phyloP scores from a whole-genome alignment of 805 yeast genomes.

The Suhomyces kilbournensis region DNA sequence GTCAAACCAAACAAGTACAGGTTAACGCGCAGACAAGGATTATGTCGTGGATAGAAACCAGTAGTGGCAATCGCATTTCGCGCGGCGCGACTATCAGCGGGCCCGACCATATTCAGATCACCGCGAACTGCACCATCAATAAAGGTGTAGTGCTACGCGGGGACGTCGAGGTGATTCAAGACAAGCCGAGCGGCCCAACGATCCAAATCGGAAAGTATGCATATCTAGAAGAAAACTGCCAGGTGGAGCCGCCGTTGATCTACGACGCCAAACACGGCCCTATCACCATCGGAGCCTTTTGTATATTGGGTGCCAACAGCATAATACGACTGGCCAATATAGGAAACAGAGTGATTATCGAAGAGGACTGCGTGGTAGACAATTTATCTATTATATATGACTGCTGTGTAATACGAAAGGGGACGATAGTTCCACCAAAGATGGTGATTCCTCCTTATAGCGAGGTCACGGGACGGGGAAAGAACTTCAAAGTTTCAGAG shows the following conservation, averaged over 20 bases:
- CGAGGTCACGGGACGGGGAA: conserved; percentile 43
- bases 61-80: conserved; percentile 50
- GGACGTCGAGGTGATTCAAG: conserved; percentile 19
- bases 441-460: conserved; percentile 53
- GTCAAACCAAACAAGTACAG: too few species aligned
- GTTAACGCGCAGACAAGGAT: too few species aligned
- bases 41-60: conserved; percentile 45
- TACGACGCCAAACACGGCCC: conserved; percentile 18
- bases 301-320: conserved; percentile 37
- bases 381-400: conserved; percentile 45
- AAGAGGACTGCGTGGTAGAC: conserved; percentile 36
- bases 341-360: conserved; percentile 51
- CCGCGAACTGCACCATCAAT: conserved; percentile 46
- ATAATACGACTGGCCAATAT: conserved; percentile 35
- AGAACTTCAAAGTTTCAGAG: conserved; percentile 21
- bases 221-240: conserved; percentile 29
- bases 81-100: conserved; percentile 42
- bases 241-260: conserved; percentile 28
- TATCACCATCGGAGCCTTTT: conserved; percentile 46
- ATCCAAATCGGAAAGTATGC: conserved; percentile 48
- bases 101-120: conserved; percentile 41
- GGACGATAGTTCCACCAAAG: conserved; percentile 40
- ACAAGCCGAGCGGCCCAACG: conserved; percentile 15
- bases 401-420: conserved; percentile 46
- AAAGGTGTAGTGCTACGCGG: conserved; percentile 34